Base-by-base conservation (phyloP, 2,329 filamentous ascomycete species). In the Scedosporium apiospermum region DNA sequence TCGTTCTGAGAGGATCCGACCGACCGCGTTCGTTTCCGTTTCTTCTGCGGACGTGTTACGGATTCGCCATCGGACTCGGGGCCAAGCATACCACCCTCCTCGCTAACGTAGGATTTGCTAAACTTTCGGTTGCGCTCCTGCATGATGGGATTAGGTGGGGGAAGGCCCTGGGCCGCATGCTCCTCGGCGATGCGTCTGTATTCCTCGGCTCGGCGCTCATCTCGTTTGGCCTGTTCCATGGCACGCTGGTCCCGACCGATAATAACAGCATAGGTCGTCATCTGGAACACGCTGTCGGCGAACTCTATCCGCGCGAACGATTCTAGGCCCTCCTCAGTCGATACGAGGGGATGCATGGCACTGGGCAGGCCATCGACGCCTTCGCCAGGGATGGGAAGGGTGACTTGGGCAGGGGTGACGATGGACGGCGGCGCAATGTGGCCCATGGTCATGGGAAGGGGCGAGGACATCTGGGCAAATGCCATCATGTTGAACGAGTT, bases 281-380 rank as follows among this genome's bases (percentile, higher is more conserved):
- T 89, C 73, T 90, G 89, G 72, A 90, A 92, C 63, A 86, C 82
- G 70, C 88, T 88, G 76, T 93, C 89, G 67, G 83, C 81, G 70
- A 93, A 92, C 68, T 87, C 83, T 65, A 93, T 77, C 61, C 79
- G 77, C 53, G 82, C 82, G 70, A 84, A 85, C 3, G 82, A 84
- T 68, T 84, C 80, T 14, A 85, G 72, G 58, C 73, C 75, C 51
- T 62, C 60, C n/a, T 62, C 60, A 16, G 53, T 71, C 60, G 70
- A 67, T 61, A 75, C 74, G 14, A 72, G 72, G 44, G 72, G 68
- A 49, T 74, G 70, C 62, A 70, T 73, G 64, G 69, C 69, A 7
- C 70, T 66, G 4, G 67, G 64, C 9, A 74, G 64, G 9, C 69
- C 67, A 38, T 72, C 67, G 58, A 71, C 67, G 16, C 65, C 67